A percentile compares a stretch with the other conserved stretches of the same genome.
These are phyloP conservation scores for Veloporphyrellus conicus DNA, from an alignment of 1,284 basidiomycete genomes.

Conservation along the genomic window DNA sequence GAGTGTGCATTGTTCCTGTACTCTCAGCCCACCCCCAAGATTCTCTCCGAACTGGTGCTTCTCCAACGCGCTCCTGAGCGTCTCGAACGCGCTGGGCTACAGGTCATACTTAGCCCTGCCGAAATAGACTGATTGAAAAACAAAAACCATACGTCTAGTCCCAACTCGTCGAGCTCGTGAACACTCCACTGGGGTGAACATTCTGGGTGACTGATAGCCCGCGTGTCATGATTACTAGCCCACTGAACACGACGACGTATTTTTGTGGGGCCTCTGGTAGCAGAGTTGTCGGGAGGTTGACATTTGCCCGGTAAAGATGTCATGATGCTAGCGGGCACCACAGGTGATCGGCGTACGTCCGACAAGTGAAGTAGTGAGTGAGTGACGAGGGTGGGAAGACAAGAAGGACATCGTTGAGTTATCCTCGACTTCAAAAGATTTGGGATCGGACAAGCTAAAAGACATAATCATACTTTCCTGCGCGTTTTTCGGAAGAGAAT, in stretches of 20 bases:
- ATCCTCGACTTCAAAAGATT: background rate
- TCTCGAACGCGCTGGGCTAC: constrained; percentile 51
- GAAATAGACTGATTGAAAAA: background rate
- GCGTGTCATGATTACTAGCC: constrained; percentile 18
- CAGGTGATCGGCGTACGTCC: constrained; percentile 6
- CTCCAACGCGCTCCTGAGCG: constrained; percentile 44
- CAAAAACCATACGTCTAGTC: constrained; percentile 37
- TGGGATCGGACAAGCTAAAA: background rate
- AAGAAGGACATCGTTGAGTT: constrained; percentile 7
- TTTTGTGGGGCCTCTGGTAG: constrained; percentile 26
- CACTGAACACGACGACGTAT: constrained; percentile 42
- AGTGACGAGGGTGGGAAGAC: background rate
- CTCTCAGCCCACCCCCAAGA: constrained; percentile 11
- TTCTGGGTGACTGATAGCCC: background rate
- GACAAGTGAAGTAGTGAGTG: background rate
- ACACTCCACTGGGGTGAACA: constrained; percentile 13
- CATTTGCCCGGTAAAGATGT: constrained; percentile 1
- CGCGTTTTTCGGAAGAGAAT: no score
- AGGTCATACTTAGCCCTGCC: constrained; percentile 1
- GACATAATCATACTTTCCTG: background rate
- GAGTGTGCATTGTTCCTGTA: background rate
- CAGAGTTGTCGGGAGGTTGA: constrained; percentile 6
- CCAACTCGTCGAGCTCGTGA: constrained; percentile 41
- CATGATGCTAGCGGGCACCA: constrained; percentile 21
- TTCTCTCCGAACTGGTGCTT: constrained; percentile 30